Conservation (phyloP, 1,284 basidiomycete genomes). For the Rhizoctonia solani region DNA sequence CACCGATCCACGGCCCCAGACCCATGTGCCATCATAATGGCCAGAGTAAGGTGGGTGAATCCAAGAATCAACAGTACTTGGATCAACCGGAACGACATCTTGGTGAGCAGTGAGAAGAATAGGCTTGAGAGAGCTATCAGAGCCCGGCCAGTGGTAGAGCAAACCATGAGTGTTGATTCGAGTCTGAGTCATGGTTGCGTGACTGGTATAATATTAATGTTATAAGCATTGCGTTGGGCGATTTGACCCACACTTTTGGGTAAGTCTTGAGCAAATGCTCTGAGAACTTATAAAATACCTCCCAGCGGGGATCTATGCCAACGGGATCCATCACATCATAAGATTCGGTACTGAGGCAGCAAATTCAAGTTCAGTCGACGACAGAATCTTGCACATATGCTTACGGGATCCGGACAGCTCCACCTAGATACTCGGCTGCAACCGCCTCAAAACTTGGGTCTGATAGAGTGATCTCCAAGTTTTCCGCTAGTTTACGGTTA, state of each 20-base stretch:
- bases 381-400: neutral
- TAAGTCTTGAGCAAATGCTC: slow-evolving; percentile 48
- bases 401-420: slow-evolving; percentile 36
- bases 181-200: slow-evolving; percentile 46
- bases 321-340: slow-evolving; percentile 48
- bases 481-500: slow-evolving; percentile 16
- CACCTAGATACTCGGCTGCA: slow-evolving; percentile 34
- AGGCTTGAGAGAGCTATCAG: slow-evolving; percentile 45
- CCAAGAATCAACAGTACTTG: slow-evolving; percentile 52
- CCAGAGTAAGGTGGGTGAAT: slow-evolving; percentile 54
- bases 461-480: slow-evolving; percentile 9
- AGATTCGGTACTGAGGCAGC: slow-evolving; percentile 44
- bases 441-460: slow-evolving; percentile 28
- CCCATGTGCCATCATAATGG: slow-evolving; percentile 49
- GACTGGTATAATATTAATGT: slow-evolving; percentile 37
- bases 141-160: slow-evolving; percentile 52
- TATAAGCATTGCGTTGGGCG: slow-evolving; percentile 3
- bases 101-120: slow-evolving; percentile 52
- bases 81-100: slow-evolving; percentile 56
- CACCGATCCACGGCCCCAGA: slow-evolving; percentile 55
- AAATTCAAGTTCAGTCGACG: neutral
- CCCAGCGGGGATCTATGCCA: slow-evolving; percentile 46
- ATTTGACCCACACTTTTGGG: slow-evolving; percentile 42
- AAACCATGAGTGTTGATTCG: slow-evolving; percentile 49
- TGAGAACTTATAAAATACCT: slow-evolving; percentile 46